Evolutionary conservation across 2,329 filamentous ascomycete genomes (phyloP).

Genomic region (Pseudogymnoascus sp.): DNA sequence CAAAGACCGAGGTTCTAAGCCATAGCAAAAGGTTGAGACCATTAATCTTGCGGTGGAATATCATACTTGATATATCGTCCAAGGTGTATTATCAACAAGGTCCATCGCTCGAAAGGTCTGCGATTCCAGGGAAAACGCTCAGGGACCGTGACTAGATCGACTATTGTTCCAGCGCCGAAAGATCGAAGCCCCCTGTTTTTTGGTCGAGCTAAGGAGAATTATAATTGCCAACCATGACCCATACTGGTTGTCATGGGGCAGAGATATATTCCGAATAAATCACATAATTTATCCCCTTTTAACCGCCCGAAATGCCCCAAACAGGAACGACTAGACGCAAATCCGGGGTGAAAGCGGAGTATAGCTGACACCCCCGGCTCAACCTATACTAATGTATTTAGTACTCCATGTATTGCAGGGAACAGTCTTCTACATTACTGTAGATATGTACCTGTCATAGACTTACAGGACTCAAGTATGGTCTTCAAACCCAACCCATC

Average conservation of each 20-base stretch:
- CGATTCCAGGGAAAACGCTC: not conserved
- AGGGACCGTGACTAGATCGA: not conserved
- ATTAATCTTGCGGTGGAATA: not conserved
- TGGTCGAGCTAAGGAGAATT: not conserved
- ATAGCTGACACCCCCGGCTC: not conserved
- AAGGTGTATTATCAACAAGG: not conserved
- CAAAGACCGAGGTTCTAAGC: not conserved
- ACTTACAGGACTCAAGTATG: not conserved
- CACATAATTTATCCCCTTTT: not conserved
- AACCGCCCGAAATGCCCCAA: not conserved
- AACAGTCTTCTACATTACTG: not conserved
- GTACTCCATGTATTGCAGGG: not conserved
- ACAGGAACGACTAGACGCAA: not conserved
- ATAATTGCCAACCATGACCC: not conserved
- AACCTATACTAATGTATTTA: not conserved
- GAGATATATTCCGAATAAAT: not conserved
- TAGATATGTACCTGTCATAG: not conserved
- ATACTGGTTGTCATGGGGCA: not conserved
- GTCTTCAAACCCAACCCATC: not conserved
- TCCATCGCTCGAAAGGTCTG: not conserved
- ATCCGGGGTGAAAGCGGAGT: constrained; percentile 2
- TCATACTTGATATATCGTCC: not conserved
- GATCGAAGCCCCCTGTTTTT: not conserved
- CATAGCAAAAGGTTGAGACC: not conserved
- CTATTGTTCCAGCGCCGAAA: not conserved